Percentiles rank a stretch among this genome's conserved stretches.
Conservation (phyloP, 2,329 filamentous ascomycete species). For the Fusarium kyushuense region DNA sequence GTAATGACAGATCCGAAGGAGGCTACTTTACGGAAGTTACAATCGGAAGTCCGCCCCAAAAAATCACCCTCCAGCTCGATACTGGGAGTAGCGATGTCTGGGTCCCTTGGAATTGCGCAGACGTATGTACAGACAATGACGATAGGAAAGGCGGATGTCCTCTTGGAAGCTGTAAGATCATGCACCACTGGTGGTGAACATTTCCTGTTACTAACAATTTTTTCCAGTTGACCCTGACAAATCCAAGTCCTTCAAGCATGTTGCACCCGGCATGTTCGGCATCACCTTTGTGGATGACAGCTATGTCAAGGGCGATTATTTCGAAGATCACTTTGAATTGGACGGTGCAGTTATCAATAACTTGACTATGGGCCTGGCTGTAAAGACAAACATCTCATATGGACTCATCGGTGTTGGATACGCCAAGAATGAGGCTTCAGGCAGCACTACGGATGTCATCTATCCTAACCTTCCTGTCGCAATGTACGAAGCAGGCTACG, state of each 20-base stretch:
- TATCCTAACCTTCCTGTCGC: constrained; percentile 73
- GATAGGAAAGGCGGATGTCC: constrained; percentile 51
- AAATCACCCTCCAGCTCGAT: constrained; percentile 70
- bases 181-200: background rate
- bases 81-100: constrained; percentile 75
- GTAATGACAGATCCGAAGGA: constrained; percentile 59
- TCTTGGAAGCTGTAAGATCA: constrained; percentile 61
- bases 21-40: constrained; percentile 68
- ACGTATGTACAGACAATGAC: constrained; percentile 54
- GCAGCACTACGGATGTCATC: constrained; percentile 46
- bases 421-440: constrained; percentile 63
- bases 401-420: constrained; percentile 73
- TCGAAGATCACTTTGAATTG: constrained; percentile 68
- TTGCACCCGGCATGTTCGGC: constrained; percentile 61
- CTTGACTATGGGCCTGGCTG: constrained; percentile 70
- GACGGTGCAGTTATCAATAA: constrained; percentile 64
- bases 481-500: constrained; percentile 71
- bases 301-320: constrained; percentile 68
- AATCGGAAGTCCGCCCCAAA: constrained; percentile 69
- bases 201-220: constrained; percentile 39
- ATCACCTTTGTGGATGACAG: constrained; percentile 74
- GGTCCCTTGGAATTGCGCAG: constrained; percentile 60
- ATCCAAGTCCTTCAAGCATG: constrained; percentile 61
- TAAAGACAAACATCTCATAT: constrained; percentile 65
- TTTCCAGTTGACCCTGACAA: constrained; percentile 57